Evolutionary conservation across 129 eudicot genomes (phyloP).

Genomic region (Gnaphalium uliginosum): DNA sequence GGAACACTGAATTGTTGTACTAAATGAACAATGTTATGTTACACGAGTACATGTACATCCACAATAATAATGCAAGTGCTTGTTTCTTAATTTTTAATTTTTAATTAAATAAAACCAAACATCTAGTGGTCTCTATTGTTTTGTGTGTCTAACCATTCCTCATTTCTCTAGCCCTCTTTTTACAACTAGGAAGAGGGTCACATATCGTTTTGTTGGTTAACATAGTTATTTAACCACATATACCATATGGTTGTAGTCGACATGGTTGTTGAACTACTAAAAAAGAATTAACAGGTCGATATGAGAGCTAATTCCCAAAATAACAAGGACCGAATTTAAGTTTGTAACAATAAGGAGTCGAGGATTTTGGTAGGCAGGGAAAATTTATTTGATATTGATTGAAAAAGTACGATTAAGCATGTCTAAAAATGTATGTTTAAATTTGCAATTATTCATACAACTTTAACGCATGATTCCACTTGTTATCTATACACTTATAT

Average conservation of each 20-base stretch:
- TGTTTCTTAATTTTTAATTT: slow-evolving; percentile 10
- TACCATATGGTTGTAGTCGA: background rate
- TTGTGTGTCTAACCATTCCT: slow-evolving; percentile 62
- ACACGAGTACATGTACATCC: slow-evolving; percentile 43
- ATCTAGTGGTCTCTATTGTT: slow-evolving; percentile 39
- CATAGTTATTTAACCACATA: background rate
- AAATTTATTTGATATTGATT: too few relatives aligned
- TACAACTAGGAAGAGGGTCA: background rate
- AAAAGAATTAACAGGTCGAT: background rate
- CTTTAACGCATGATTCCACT: too few relatives aligned
- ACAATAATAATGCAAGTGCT: slow-evolving; percentile 40
- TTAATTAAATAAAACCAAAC: slow-evolving; percentile 33
- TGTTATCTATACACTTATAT: too few relatives aligned
- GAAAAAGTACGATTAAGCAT: too few relatives aligned
- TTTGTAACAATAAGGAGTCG: too few relatives aligned
- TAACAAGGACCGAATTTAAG: too few relatives aligned
- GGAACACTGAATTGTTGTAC: slow-evolving; percentile 44
- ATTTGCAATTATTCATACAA: too few relatives aligned
- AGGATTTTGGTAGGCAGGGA: too few relatives aligned
- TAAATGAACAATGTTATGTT: slow-evolving; percentile 33
- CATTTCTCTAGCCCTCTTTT: slow-evolving; percentile 17
- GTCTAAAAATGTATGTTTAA: too few relatives aligned
- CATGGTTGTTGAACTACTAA: background rate
- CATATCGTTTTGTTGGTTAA: slow-evolving; percentile 5
- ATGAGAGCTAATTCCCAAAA: too few relatives aligned